Evolutionary conservation across 2,329 filamentous ascomycete species (phyloP), one percentile per base, ranked within the genome.

Genomic region (Phoma herbarum): DNA sequence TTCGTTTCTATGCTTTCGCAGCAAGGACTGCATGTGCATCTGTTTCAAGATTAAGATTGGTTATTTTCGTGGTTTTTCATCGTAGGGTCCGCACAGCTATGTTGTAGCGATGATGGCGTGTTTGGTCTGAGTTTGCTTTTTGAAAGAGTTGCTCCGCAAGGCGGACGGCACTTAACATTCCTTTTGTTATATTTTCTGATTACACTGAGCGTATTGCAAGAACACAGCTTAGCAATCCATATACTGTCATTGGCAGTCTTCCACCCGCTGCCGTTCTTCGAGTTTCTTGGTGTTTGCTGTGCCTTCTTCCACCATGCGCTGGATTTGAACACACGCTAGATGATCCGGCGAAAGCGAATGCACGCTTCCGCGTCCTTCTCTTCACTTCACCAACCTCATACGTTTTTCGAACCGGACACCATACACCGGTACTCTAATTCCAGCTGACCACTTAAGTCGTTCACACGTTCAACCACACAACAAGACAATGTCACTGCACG

Each of bases 91-190:
- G 56, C 56, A 14, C 56, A 53, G 49, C 44, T 33, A 49, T 49
- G 49, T 31, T 53, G 50, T 49, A 44, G 59, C 59, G 54, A 55
- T 51, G 54, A 35, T 52, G 49, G 54, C 41, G 50, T 58, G 54
- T 55, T 23, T 23, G 23, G 25, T n/a, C 35, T 35, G n/a, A 20
- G 37, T 31, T 52, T 53, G 16, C 29, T 50, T 50, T 11, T 11
- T 25, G n/a, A 18, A 45, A 53, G 56, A 53, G 55, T 39, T 18
- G 44, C 37, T n/a, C 37, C 37, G 29, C 35, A 37, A 35, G 39
- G 33, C 26, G 29, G 25, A 20, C 43, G 4, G 44, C 55, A 52
- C 43, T 58, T 45, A 18, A 29, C 56, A 53, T 53, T 53, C 56
- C 37, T 59, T 59, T 43, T 43, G 41, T 43, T 41, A 25, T 47